A percentile compares a stretch with the other conserved stretches of the same genome.
Evolutionary conservation across 2,329 filamentous ascomycete genomes (phyloP).

Genomic region (Neonectria faginata): DNA sequence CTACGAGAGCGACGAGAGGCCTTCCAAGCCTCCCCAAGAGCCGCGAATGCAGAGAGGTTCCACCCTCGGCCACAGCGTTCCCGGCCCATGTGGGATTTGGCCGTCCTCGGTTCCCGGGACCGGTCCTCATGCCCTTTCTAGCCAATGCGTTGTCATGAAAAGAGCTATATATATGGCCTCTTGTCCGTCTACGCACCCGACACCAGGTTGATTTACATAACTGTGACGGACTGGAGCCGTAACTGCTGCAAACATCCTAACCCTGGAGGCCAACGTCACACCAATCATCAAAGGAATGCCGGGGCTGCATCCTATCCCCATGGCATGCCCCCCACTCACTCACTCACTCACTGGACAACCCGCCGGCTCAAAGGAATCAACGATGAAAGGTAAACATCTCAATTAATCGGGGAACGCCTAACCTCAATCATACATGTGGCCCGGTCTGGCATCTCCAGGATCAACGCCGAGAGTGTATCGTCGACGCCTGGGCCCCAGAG

Average conservation of each 20-base stretch:
- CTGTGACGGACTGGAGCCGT: not conserved
- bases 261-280: not conserved
- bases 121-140: not conserved
- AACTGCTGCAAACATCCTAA: constrained; percentile 6
- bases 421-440: constrained; percentile 59
- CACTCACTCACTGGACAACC: not conserved
- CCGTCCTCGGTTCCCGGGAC: not conserved
- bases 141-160: constrained; percentile 13
- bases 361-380: not conserved
- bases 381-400: constrained; percentile 49
- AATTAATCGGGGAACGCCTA: constrained; percentile 62
- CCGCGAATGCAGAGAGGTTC: constrained; percentile 4
- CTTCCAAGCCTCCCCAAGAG: not conserved
- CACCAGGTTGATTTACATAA: not conserved
- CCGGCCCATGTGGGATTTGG: not conserved
- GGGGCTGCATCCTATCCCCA: not conserved
- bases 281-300: not conserved
- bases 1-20: constrained; percentile 5
- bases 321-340: not conserved
- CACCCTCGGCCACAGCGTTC: constrained; percentile 16
- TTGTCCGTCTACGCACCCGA: not conserved
- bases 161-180: constrained; percentile 7
- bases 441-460: constrained; percentile 40
- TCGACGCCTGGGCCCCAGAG: constrained; percentile 32
- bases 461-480: constrained; percentile 35